Conservation (phyloP, 1,284 basidiomycete species). For the Phenoliferia sp. region DNA sequence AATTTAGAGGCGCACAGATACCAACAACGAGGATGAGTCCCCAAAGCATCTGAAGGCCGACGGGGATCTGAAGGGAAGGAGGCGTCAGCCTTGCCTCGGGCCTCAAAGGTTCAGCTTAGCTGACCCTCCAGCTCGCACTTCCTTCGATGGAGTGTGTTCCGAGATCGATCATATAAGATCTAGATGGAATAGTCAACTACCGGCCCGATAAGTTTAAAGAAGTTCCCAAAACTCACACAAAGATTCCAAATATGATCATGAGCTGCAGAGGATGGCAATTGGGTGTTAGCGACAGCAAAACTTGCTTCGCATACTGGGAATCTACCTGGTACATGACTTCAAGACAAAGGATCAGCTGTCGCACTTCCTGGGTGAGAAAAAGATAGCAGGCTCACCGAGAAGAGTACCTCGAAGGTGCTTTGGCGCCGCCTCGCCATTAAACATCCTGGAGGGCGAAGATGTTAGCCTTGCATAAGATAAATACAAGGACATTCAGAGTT, state of each 20-base stretch:
- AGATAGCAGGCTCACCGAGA: too few species aligned
- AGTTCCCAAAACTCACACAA: not conserved
- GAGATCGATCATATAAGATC: conserved; percentile 61
- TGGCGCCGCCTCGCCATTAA: conserved; percentile 73
- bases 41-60: conserved; percentile 63
- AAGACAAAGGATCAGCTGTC: too few species aligned
- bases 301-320: too few species aligned
- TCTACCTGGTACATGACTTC: too few species aligned
- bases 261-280: too few species aligned
- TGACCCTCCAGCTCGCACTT: conserved; percentile 60
- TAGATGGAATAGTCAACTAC: not conserved
- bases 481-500: not conserved
- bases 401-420: conserved; percentile 68
- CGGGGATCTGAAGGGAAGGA: conserved; percentile 36
- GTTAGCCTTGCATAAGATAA: not conserved
- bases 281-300: too few species aligned
- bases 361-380: too few species aligned
- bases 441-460: conserved; percentile 46
- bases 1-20: not conserved
- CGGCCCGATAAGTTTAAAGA: not conserved
- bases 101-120: not conserved
- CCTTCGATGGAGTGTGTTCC: conserved; percentile 58
- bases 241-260: conserved; percentile 57
- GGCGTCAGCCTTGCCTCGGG: not conserved
- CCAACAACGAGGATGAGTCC: not conserved